These are phyloP conservation scores for Salix caprea DNA, from an alignment of 345 rosid species.

Conservation along the genomic window DNA sequence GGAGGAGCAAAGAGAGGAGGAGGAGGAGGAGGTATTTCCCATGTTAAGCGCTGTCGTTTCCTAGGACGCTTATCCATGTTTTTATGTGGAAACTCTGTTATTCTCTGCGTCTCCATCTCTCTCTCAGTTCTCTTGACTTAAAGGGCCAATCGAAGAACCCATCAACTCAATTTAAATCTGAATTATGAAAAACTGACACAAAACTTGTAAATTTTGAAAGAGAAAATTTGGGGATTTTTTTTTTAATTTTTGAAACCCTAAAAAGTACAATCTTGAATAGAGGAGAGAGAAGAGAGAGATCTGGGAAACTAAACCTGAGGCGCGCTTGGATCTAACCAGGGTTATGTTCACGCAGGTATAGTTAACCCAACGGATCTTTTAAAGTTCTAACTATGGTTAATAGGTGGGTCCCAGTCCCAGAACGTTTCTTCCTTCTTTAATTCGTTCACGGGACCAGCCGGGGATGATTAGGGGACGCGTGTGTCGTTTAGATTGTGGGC, in stretches of 20 bases:
- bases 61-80: conserved; percentile 67
- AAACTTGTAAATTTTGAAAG: background rate
- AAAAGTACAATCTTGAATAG: background rate
- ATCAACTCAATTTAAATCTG: background rate
- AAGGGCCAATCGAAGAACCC: background rate
- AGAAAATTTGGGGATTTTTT: background rate
- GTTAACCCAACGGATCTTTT: background rate
- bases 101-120: conserved; percentile 60
- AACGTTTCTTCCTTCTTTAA: background rate
- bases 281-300: background rate
- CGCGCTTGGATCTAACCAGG: conserved; percentile 1
- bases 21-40: conserved; percentile 60
- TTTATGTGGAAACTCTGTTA: conserved; percentile 52
- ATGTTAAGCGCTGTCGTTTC: conserved; percentile 63
- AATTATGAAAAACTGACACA: background rate
- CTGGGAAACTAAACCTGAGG: background rate
- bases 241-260: background rate
- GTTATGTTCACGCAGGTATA: background rate
- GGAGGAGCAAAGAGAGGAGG: conserved; percentile 43
- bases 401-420: background rate
- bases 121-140: background rate
- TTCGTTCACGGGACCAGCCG: background rate
- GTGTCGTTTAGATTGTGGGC: background rate
- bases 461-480: background rate
- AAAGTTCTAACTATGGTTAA: background rate